phyloP scores from a whole-genome alignment of 352 stramenopile genomes.

The Globisporangium okanoganense region DNA sequence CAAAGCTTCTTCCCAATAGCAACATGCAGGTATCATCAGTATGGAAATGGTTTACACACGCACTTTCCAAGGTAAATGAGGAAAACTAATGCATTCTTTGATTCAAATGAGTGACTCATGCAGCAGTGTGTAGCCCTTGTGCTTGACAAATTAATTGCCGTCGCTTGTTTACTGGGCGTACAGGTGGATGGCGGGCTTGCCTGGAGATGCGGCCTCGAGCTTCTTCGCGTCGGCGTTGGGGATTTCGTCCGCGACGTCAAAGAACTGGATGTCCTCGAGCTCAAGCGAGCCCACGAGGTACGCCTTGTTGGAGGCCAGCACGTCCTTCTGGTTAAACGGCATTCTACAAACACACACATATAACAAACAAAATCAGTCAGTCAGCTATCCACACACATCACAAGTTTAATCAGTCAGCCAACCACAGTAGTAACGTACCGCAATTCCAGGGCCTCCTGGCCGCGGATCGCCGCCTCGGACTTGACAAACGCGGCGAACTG shows the following conservation, averaged over 20 bases:
- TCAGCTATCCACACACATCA: neutral
- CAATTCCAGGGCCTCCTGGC: slow-evolving; percentile 91
- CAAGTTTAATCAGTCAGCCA: slow-evolving; percentile 8
- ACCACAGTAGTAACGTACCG: slow-evolving; percentile 36
- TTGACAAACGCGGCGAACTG: slow-evolving; percentile 97
- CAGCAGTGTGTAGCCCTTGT: neutral
- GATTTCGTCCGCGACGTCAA: slow-evolving; percentile 69
- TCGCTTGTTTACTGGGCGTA: slow-evolving; percentile 40
- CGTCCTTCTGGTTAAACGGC: slow-evolving; percentile 94
- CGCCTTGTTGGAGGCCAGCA: slow-evolving; percentile 89
- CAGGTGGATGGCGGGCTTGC: slow-evolving; percentile 78
- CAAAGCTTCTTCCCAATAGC: neutral
- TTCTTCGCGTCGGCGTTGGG: slow-evolving; percentile 79
- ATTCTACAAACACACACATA: slow-evolving; percentile 47
- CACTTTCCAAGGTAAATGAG: neutral
- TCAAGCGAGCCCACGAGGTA: slow-evolving; percentile 90
- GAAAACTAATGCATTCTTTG: neutral
- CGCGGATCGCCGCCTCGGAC: slow-evolving; percentile 89
- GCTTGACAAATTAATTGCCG: neutral
- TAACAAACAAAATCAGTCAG: neutral
- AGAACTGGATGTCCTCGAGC: slow-evolving; percentile 86
- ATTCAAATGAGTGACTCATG: neutral
- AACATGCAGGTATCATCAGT: neutral
- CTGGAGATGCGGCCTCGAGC: slow-evolving; percentile 73
- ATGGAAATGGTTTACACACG: neutral